Evolutionary conservation across 1,139 yeast genomes (phyloP), one percentile per base, ranked within the genome.

Genomic region (Candida mesenterica): DNA sequence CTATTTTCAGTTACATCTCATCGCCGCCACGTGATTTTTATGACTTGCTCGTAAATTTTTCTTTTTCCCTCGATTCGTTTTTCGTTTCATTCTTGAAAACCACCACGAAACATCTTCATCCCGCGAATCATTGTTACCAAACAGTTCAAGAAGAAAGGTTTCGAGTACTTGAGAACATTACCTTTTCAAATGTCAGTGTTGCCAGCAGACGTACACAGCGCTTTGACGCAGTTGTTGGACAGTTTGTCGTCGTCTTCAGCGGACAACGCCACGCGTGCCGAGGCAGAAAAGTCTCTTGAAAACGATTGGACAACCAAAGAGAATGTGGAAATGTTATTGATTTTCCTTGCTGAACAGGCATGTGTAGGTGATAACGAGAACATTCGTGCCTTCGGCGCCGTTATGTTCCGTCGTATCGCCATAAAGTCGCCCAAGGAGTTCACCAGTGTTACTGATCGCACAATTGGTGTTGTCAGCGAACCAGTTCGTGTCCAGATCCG

Each of bases 331-430:
- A 61, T 82, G 46, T 66, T 92, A 35, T 69, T 92, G 43, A 70
- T 82, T 1, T 94, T 88, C 45, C 72, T 92, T 37, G 92, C 96
- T 2, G 88, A 85, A 53, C 94, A 84, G 52, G 81, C 96, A 2
- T 70, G 80, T 14, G 59, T 61, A 10, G 83, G 89, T 10, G 68
- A 72, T 3, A 67, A 68, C 39, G 83, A 78, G 34, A 66, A 71
- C 17, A 64, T 72, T 30, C 64, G 76, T 43, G 74, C 89, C 0
- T 86, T 87, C 55, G 68, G 90, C 13, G 95, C 97, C 2, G 96
- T 92, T 22, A 65, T 92, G 44, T 87, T 92, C 56, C 77, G 98
- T 61, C 78, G 97, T 52, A 76, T 88, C 43, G 89, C 96, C 12
- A 76, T 85, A 39, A 83, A 85, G 51, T 77, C 88, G 2, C 90